phyloP scores from a whole-genome alignment of 495 filamentous ascomycete species.

The Aspergillus diversus region DNA sequence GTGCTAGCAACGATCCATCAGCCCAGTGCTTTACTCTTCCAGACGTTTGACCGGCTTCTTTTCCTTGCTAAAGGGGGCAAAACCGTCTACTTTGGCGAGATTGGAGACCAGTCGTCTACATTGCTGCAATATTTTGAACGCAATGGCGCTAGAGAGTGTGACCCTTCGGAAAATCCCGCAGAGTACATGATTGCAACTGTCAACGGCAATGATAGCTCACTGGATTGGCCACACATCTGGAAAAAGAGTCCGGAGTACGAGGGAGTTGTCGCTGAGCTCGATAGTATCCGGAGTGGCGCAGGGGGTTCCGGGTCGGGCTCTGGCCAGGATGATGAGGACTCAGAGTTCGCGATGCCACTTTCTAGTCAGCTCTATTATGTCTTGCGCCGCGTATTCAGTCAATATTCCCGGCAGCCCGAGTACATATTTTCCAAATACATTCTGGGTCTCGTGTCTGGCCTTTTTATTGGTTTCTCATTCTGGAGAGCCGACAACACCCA shows the following conservation, averaged over 20 bases:
- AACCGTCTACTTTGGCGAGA: constrained; percentile 86
- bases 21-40: constrained; percentile 85
- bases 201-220: constrained; percentile 57
- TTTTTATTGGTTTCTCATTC: constrained; percentile 92
- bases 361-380: constrained; percentile 50
- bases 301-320: constrained; percentile 16
- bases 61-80: constrained; percentile 80
- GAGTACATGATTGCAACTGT: constrained; percentile 93
- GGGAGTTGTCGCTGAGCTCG: constrained; percentile 66
- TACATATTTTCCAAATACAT: constrained; percentile 56
- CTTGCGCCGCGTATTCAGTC: constrained; percentile 46
- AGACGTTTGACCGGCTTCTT: constrained; percentile 85
- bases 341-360: constrained; percentile 58
- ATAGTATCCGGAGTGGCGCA: constrained; percentile 53
- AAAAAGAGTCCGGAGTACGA: constrained; percentile 67
- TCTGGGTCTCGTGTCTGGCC: constrained; percentile 49
- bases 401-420: constrained; percentile 56
- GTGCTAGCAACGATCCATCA: constrained; percentile 94
- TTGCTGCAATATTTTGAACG: constrained; percentile 76
- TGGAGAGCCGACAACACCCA: constrained; percentile 66
- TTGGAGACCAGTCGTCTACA: constrained; percentile 71
- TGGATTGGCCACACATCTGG: constrained; percentile 81
- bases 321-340: constrained; percentile 24
- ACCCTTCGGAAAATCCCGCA: constrained; percentile 73
- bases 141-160: constrained; percentile 70